Percentiles rank a stretch among this genome's conserved stretches.
Conservation (phyloP, 1,284 basidiomycete genomes). For the Ceraceosorus guamensis region DNA sequence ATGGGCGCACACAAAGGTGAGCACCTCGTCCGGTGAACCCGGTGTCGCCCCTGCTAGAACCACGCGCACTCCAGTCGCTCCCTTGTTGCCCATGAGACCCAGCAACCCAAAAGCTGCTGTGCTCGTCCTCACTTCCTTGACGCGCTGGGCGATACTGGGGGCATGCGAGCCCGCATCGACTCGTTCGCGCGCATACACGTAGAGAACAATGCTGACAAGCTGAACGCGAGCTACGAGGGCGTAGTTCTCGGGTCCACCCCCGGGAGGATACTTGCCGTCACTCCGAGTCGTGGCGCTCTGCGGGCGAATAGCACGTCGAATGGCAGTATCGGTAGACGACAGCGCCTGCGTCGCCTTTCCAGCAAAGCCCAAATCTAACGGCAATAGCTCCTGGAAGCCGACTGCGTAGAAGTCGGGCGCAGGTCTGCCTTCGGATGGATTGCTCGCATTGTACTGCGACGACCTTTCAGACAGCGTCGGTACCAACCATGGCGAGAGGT, state of each 20-base stretch:
- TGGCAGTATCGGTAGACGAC: conserved; percentile 57
- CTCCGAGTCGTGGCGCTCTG: conserved; percentile 7
- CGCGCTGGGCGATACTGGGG: conserved; percentile 53
- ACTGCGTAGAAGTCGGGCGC: conserved; percentile 69
- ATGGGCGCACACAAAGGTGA: conserved; percentile 85
- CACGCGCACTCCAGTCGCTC: conserved; percentile 81
- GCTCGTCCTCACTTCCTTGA: conserved; percentile 40
- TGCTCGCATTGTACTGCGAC: conserved; percentile 16
- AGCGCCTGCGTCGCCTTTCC: conserved; percentile 57
- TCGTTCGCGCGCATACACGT: conserved; percentile 71
- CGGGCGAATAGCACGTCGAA: conserved; percentile 41
- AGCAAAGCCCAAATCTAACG: conserved; percentile 54
- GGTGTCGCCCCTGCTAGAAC: conserved; percentile 52
- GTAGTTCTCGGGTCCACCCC: conserved; percentile 44
- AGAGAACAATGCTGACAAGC: conserved; percentile 41
- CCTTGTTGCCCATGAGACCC: conserved; percentile 80
- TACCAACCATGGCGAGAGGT: conserved; percentile 45
- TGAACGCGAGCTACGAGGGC: conserved; percentile 29
- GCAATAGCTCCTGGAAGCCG: conserved; percentile 80
- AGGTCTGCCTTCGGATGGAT: conserved; percentile 21
- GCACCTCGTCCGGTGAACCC: conserved; percentile 19
- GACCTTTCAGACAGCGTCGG: conserved; percentile 37
- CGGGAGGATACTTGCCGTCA: conserved; percentile 38
- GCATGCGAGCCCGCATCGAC: conserved; percentile 50
- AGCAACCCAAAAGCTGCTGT: conserved; percentile 46